Conservation (phyloP, 106 monocot genomes). For the Apostasia ramifera region DNA sequence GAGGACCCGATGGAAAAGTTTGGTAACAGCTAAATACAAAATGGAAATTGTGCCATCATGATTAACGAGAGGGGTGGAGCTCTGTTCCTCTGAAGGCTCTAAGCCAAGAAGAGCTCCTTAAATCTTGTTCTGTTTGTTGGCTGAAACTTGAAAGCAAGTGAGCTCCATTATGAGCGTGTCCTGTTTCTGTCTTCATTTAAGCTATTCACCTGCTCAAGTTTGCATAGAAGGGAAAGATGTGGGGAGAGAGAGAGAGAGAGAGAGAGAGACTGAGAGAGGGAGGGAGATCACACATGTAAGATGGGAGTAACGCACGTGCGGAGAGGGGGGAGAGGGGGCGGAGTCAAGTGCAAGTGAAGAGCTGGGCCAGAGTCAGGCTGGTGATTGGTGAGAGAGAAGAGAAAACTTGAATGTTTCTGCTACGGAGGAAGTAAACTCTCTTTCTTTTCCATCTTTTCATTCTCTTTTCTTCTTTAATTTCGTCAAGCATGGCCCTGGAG, state of each 20-base stretch:
- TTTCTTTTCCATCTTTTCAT: not conserved
- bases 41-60: too few relatives aligned
- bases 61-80: too few relatives aligned
- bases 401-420: constrained; percentile 1
- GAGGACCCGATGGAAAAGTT: too few relatives aligned
- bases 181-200: not conserved
- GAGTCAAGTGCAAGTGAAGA: not conserved
- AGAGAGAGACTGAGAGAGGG: not conserved
- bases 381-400: constrained; percentile 4
- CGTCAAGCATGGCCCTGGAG: not conserved
- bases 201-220: not conserved
- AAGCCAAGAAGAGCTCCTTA: not conserved
- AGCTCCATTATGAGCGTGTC: not conserved
- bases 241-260: not conserved
- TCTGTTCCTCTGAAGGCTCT: too few relatives aligned
- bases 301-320: too few relatives aligned
- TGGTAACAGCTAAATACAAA: too few relatives aligned
- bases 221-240: too few relatives aligned
- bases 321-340: not conserved
- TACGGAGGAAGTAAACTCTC: not conserved
- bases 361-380: constrained; percentile 3
- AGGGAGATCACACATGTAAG: not conserved
- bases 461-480: not conserved
- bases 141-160: constrained; percentile 1
- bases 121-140: not conserved